Evolutionary conservation across 176 grass and related monocot species (phyloP).

Genomic region (Triticum dicoccoides): DNA sequence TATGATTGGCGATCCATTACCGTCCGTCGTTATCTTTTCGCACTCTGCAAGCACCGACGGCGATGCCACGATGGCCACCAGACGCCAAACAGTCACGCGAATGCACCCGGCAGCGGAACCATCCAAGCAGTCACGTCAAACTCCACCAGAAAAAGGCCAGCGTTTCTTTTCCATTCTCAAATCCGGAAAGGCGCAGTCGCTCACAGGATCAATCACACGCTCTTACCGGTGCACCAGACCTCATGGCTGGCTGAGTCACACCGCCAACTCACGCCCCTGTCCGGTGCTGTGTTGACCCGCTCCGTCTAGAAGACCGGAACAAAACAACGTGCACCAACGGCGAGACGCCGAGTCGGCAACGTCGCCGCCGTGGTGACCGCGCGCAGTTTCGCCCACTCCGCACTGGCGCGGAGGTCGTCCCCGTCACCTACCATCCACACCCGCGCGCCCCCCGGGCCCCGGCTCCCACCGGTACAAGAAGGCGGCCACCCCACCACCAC

Average conservation of each 20-base stretch:
- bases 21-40: not conserved
- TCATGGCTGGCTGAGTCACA: too few species aligned
- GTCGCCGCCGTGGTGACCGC: not conserved
- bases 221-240: too few species aligned
- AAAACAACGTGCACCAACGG: not conserved
- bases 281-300: not conserved
- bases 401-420: not conserved
- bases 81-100: not conserved
- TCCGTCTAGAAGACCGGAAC: slow-evolving; percentile 23
- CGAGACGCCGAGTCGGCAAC: not conserved
- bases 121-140: not conserved
- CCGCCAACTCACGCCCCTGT: not conserved
- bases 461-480: not conserved
- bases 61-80: not conserved
- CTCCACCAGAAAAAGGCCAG: not conserved
- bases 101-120: not conserved
- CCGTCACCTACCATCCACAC: not conserved
- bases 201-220: not conserved
- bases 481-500: not conserved
- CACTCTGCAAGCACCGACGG: not conserved
- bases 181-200: not conserved
- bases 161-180: too few species aligned
- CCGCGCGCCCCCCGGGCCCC: not conserved
- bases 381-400: not conserved
- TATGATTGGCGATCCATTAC: not conserved